Evolutionary conservation across 2,329 filamentous ascomycete species (phyloP), one percentile per base, ranked within the genome.

Genomic region (Sarocladium oryzae): DNA sequence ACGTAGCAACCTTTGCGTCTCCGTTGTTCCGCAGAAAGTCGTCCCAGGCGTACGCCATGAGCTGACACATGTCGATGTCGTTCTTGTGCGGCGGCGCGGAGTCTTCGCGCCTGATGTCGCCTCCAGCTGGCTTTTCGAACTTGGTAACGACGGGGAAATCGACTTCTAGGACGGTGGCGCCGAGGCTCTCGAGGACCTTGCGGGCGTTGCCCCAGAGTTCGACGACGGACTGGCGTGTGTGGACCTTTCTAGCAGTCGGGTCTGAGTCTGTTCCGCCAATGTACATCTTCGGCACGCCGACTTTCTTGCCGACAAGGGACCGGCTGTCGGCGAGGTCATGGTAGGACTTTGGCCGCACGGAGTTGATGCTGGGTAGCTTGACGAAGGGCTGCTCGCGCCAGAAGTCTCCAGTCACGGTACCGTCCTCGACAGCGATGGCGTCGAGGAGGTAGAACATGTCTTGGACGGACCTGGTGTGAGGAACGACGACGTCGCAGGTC

Each of bases 401-500:
- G 56, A 82, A 82, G 54, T 82, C 78, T 1, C 75, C 71, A 3
- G 55, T 50, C 0, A 63, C 64, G 4, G 65, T 61, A 2, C 59
- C 15, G 53, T 82, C 78, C 0, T 69, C 61, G 0, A 60, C 63
- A 0, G 67, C 69, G 49, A 81, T 66, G 6, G 77, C 68, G 43
- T 77, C 69, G 0, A 82, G 63, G 0, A 82, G 56, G 0, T 62
- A 58, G 10, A 80, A 65, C 61, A 82, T 64, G 57, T 82, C 78
- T 2, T 60, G 53, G 37, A 81, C 65, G 0, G 69, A 74, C 23
- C 76, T 65, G 0, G 77, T 74, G 50, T 79, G 74, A 1, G 78
- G 78, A 0, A 78, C 74, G 0, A 79, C 60, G 0, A 76, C 72
- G 60, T 82, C 78, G 55, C 77, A 80, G 0, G 75, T 79, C 0